Evolutionary conservation across 495 filamentous ascomycete genomes (phyloP), one percentile per base, ranked within the genome.

Genomic region (Penicillium lividum): DNA sequence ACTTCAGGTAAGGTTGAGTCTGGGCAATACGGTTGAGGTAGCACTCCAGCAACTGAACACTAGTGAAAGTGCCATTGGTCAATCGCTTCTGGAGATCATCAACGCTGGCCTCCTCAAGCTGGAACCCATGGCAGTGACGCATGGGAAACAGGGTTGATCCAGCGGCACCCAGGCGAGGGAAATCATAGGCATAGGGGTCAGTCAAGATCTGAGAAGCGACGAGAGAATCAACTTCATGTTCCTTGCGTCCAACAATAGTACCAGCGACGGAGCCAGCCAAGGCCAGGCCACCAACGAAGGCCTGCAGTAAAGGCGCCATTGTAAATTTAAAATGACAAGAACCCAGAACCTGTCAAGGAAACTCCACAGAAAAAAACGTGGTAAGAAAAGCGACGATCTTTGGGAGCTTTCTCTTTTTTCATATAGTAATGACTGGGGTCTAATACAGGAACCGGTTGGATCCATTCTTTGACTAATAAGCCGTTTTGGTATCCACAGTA

Each of bases 71-170:
- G 0, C 78, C 76, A 7, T 66, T 59, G 45, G 33, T 54, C 67
- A 85, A 67, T 3, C 67, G 63, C 7, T 55, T 54, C 61, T 86
- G 83, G 38, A 86, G 71, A 13, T 80, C 68, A 63, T 85, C 83
- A 34, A 85, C 82, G 31, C 73, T 78, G 11, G 85, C 80, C 61
- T 91, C 88, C 68, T 88, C 86, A 31, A 91, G 71, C 43, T 77
- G 74, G 59, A 89, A 71, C 27, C 81, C 81, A 54, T 82, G 73
- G 69, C 87, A 90, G 9, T 58, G 65, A 3, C 80, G 80, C 85
- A 91, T 88, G 28, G 82, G 80, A 60, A 85, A 84, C 40, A 77
- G 60, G 13, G 56, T 65, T 25, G 68, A 58, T 15, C 73, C 72
- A 54, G 61, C 54, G 45, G 62, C 61, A 22, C 71, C 62, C 54